phyloP scores from a whole-genome alignment of 2,329 filamentous ascomycete genomes.

The Sporothrix pseudoabietina region DNA sequence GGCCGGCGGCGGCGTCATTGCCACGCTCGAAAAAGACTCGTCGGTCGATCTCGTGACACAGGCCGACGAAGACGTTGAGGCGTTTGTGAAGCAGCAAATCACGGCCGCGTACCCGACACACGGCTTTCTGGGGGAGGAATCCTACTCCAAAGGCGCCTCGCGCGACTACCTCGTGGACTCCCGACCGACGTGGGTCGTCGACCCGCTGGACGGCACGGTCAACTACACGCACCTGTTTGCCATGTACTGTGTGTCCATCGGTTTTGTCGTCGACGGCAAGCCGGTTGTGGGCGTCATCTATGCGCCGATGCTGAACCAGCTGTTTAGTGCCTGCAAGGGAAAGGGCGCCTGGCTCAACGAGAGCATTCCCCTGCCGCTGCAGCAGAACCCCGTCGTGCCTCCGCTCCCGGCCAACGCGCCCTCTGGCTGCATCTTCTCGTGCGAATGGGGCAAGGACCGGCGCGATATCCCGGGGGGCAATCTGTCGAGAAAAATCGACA shows the following conservation, averaged over 20 bases:
- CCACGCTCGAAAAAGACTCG: conserved; percentile 65
- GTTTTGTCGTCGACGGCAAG: conserved; percentile 60
- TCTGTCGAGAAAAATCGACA: conserved; percentile 70
- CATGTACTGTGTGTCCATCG: conserved; percentile 81
- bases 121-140: conserved; percentile 77
- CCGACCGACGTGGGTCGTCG: conserved; percentile 72
- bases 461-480: conserved; percentile 67
- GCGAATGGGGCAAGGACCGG: conserved; percentile 80
- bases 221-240: conserved; percentile 81
- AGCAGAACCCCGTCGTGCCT: conserved; percentile 59
- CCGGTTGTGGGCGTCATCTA: conserved; percentile 72
- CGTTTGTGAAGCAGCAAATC: conserved; percentile 66
- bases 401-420: conserved; percentile 66
- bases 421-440: conserved; percentile 69
- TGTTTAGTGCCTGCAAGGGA: conserved; percentile 68
- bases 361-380: conserved; percentile 62
- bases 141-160: conserved; percentile 68
- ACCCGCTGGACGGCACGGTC: conserved; percentile 77
- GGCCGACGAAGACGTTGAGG: conserved; percentile 71
- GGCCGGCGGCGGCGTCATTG: conserved; percentile 39
- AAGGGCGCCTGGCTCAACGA: conserved; percentile 71
- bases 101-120: conserved; percentile 64
- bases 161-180: conserved; percentile 66
- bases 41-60: conserved; percentile 77
- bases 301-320: conserved; percentile 68